Base-by-base conservation (phyloP, 352 stramenopile genomes). In the Phytophthora sp. region DNA sequence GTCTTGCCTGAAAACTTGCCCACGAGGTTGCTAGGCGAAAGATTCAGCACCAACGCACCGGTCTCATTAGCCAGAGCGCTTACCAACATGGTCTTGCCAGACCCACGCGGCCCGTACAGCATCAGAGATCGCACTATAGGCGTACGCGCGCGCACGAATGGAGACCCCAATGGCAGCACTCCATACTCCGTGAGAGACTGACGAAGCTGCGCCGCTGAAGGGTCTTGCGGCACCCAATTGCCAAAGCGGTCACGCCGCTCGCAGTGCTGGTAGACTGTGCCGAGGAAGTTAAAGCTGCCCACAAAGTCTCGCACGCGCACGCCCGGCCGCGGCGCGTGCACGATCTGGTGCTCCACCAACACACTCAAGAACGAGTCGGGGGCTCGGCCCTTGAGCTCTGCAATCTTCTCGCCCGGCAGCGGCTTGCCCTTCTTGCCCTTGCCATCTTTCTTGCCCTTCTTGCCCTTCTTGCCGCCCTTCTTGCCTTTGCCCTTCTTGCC, bases 1-100 rank as follows among this genome's bases (percentile, higher is more conserved):
- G 80, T 94, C 49, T 98, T 98, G 26, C 84, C 95, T 12, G 71
- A 51, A 62, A 96, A 99, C 70, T 99, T 99, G 62, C 92, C 89
- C 58, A 92, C 87, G 43, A 99, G 86, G 48, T 96, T 96, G 34
- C 63, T 90, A 23, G 97, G 79, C 46, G 95, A 96, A 12, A 99
- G 71, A 64, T 98, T 98, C 26, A 99, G 78, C 72, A 99, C 96
- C 0, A 97, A 84, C 2, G 96, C 96, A 50, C 91, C 82, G 0
- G 83, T 90, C 72, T 99, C 92, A 54, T 91, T 97, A 7, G 96
- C 96, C 17, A 98, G 77, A 12, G 92, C 92, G 62, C 95, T 84
- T 41, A 93, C 91, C 57, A 98, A 82, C 74, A 97, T 92, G 5
- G 95, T 98, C 74, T 99, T 98, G 24, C 95, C 95, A 0, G 82